These are phyloP conservation scores for Triadica sebifera DNA, from an alignment of 345 rosid species.

Conservation along the genomic window DNA sequence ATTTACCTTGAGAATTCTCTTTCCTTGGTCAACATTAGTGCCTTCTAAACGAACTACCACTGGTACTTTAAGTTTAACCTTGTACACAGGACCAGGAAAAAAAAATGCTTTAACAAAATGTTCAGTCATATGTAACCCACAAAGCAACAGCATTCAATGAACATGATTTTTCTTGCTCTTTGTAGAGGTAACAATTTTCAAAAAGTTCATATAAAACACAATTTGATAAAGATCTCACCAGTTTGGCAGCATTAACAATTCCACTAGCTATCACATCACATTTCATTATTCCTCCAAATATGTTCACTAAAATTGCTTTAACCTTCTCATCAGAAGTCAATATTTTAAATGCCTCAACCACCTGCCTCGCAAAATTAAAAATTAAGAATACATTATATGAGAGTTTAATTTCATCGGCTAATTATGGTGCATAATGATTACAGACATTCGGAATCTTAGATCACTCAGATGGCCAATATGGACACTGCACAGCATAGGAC, in stretches of 20 bases:
- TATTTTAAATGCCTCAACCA: conserved; percentile 97
- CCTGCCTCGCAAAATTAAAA: conserved; percentile 44
- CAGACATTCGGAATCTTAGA: background rate
- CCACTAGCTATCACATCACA: conserved; percentile 99
- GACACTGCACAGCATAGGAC: background rate
- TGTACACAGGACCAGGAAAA: conserved; percentile 5
- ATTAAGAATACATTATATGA: background rate
- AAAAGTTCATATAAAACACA: background rate
- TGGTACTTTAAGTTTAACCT: conserved; percentile 94
- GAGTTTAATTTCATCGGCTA: background rate
- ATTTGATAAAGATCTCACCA: conserved; percentile 40
- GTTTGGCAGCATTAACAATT: conserved; percentile 97
- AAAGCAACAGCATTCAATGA: background rate
- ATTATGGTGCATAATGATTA: background rate
- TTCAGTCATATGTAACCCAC: background rate
- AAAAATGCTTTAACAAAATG: background rate
- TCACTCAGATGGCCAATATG: no score
- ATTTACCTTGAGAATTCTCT: conserved; percentile 84
- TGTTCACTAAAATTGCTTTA: conserved; percentile 96
- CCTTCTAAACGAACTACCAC: conserved; percentile 83
- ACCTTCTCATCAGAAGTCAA: conserved; percentile 97
- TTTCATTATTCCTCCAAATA: conserved; percentile 98
- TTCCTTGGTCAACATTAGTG: conserved; percentile 69
- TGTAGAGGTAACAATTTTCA: background rate
- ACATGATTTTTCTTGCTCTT: background rate